Base-by-base conservation (phyloP, 78 protist species). In the Trichosphaerium sp. region DNA sequence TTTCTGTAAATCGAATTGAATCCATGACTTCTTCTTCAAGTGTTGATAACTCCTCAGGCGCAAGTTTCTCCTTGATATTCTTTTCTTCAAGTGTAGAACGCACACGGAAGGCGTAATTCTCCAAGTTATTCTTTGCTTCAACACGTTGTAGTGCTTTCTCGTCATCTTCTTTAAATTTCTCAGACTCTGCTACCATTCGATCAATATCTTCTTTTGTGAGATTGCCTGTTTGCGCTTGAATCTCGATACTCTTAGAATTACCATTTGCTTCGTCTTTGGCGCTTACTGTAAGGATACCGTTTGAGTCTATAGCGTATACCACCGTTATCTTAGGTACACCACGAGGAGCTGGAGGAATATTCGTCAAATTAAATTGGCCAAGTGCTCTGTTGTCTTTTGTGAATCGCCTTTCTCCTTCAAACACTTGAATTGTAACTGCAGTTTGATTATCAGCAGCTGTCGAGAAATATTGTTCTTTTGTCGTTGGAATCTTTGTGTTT, bases 191-290 rank as follows among this genome's bases (percentile, higher is more conserved):
- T 38, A 92, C 80, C 98, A 94, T 94, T 32, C 69, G 69, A 57
- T 92, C 95, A 78, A 94, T 93, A 51, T 94, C 90, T 5, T 52
- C 85, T 38, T 87, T 61, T 26, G 82, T 59, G n/a, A 93, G 88
- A 8, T 96, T 79, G 34, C 94, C 93, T n/a, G 82, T 91, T 80
- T 92, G 52, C 71, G 71, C 74, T 59, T 79, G 71, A 44, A 80
- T 67, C 48, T 79, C 66, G n/a, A 80, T 80, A 73, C 66, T 80
- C 57, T 71, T 76, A 65, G 69, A 64, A 83, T 71, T 60, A 65
- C 93, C 94, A 15, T 94, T 76, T 42, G 88, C 15, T 89, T 89
- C 82, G 68, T 94, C 99, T 75, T 37, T 70, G 5, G 98, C 99
- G 18, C 88, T 29, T 12, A 96, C 99, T 80, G 85, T 85, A 55